phyloP scores from a whole-genome alignment of 1,139 yeast species.

The Hemisphaericaspora subhashii region DNA sequence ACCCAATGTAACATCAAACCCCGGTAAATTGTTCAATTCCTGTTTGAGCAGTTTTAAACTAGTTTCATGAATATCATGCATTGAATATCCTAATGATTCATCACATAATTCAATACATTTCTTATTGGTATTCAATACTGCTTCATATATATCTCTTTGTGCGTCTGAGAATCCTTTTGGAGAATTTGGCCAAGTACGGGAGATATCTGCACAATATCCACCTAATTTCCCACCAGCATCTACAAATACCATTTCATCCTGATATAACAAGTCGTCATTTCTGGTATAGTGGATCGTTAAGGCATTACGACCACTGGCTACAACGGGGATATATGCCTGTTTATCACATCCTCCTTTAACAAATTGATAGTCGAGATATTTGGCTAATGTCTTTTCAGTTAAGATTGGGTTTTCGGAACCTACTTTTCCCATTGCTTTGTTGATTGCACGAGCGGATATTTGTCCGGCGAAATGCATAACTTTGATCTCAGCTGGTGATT shows the following conservation, averaged over 20 bases:
- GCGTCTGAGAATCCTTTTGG: slow-evolving; percentile 66
- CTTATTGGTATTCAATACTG: slow-evolving; percentile 81
- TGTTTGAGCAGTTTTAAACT: slow-evolving; percentile 59
- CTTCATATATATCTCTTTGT: slow-evolving; percentile 84
- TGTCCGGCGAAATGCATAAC: slow-evolving; percentile 82
- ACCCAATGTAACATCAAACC: slow-evolving; percentile 54
- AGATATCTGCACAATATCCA: slow-evolving; percentile 94
- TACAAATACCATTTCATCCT: slow-evolving; percentile 82
- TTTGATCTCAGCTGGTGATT: slow-evolving; percentile 72
- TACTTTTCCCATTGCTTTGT: slow-evolving; percentile 71
- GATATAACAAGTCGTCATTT: slow-evolving; percentile 74
- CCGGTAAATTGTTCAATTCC: slow-evolving; percentile 69
- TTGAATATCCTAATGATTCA: slow-evolving; percentile 48
- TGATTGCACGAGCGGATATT: slow-evolving; percentile 80
- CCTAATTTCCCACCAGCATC: slow-evolving; percentile 96
- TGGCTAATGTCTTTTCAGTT: slow-evolving; percentile 75
- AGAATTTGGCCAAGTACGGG: slow-evolving; percentile 93
- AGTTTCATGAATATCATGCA: slow-evolving; percentile 75
- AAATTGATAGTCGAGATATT: slow-evolving; percentile 83
- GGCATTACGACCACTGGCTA: slow-evolving; percentile 89
- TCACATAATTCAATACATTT: slow-evolving; percentile 71
- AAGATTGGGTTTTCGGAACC: slow-evolving; percentile 46
- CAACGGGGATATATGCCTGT: slow-evolving; percentile 92
- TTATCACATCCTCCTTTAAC: slow-evolving; percentile 85
- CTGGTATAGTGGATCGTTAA: slow-evolving; percentile 87